Percentiles rank a stretch among this genome's conserved stretches.
Evolutionary conservation across 371 early-diverging fungal genomes (phyloP).

Genomic region (Dichotomocladium elegans): DNA sequence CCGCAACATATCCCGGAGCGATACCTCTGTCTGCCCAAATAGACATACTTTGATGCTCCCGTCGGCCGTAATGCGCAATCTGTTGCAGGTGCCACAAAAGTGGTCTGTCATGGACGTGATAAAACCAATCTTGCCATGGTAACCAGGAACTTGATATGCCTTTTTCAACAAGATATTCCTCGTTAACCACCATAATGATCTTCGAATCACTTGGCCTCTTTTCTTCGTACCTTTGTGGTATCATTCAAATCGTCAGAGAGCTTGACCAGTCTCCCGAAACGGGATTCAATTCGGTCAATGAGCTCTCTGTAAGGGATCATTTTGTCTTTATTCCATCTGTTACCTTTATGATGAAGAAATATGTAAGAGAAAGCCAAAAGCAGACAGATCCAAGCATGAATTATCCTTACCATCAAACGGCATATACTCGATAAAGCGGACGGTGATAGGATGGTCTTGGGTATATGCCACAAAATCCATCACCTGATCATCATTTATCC

Average conservation of each 20-base stretch:
- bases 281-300: conserved; percentile 49
- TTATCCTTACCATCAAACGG: conserved; percentile 93
- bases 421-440: conserved; percentile 97
- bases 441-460: conserved; percentile 64
- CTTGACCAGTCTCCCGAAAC: conserved; percentile 60
- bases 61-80: conserved; percentile 90
- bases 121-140: conserved; percentile 85
- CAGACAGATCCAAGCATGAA: too few species aligned
- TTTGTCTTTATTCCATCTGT: conserved; percentile 82
- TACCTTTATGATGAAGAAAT: too few species aligned
- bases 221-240: conserved; percentile 70
- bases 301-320: conserved; percentile 82
- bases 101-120: conserved; percentile 96
- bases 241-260: conserved; percentile 76
- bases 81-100: conserved; percentile 91
- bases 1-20: conserved; percentile 77
- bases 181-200: conserved; percentile 2
- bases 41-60: conserved; percentile 92
- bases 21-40: conserved; percentile 88
- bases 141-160: conserved; percentile 71
- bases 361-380: not conserved
- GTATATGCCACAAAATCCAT: conserved; percentile 82
- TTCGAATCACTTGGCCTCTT: too few species aligned
- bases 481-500: conserved; percentile 82
- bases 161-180: not conserved